Percentiles rank a stretch among this genome's conserved stretches.
phyloP scores from a whole-genome alignment of 2,329 filamentous ascomycete species.

The Cladosporium velox region DNA sequence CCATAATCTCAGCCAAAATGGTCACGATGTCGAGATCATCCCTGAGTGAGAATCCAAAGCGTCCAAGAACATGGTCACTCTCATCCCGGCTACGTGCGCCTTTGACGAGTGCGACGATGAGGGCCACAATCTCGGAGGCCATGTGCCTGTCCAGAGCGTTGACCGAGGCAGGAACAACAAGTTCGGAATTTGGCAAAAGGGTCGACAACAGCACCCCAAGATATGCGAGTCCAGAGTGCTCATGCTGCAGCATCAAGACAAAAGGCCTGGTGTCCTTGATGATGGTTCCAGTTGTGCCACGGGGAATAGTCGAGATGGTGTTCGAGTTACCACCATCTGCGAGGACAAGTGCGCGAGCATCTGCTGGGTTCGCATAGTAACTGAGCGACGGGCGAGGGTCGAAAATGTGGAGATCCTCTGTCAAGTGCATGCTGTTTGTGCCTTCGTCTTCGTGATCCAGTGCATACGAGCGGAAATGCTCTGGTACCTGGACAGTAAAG shows the following conservation, averaged over 20 bases:
- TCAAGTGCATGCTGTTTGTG: slow-evolving; percentile 72
- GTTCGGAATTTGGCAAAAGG: slow-evolving; percentile 55
- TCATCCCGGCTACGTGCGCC: slow-evolving; percentile 33
- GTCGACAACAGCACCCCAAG: slow-evolving; percentile 75
- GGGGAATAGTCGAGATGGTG: slow-evolving; percentile 62
- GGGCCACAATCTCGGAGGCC: slow-evolving; percentile 70
- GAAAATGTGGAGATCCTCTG: slow-evolving; percentile 66
- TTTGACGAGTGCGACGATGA: slow-evolving; percentile 70
- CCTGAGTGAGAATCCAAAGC: slow-evolving; percentile 51
- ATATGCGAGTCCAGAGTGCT: slow-evolving; percentile 77
- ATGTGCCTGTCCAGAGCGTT: slow-evolving; percentile 57
- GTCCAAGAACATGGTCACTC: slow-evolving; percentile 50
- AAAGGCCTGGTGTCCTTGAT: slow-evolving; percentile 76
- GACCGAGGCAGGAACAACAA: slow-evolving; percentile 22
- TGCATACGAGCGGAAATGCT: slow-evolving; percentile 71
- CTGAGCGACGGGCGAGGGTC: slow-evolving; percentile 28
- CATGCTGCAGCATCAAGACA: slow-evolving; percentile 71
- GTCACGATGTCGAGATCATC: slow-evolving; percentile 72
- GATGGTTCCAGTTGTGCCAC: slow-evolving; percentile 69
- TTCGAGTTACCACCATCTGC: slow-evolving; percentile 10
- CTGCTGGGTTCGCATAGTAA: slow-evolving; percentile 3
- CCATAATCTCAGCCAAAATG: slow-evolving; percentile 82
- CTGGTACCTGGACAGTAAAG: slow-evolving; percentile 76
- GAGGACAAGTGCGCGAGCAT: slow-evolving; percentile 12
- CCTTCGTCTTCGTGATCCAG: slow-evolving; percentile 85